These are phyloP conservation scores for Aspergillus candidus DNA, from an alignment of 2,329 filamentous ascomycete genomes.

Conservation along the genomic window DNA sequence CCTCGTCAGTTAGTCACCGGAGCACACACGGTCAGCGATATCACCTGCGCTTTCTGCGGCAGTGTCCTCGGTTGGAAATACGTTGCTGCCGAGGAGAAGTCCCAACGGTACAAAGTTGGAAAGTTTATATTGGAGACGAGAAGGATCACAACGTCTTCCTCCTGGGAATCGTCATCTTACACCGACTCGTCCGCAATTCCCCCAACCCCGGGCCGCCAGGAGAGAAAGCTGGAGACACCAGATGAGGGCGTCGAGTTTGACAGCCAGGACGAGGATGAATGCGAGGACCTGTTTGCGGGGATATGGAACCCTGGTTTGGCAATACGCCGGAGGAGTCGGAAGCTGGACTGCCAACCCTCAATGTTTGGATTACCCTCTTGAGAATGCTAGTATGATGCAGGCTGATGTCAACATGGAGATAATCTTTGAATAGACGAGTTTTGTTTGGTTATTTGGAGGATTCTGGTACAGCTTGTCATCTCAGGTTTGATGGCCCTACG, in stretches of 20 bases:
- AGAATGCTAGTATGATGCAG: neutral
- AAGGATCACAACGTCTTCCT: constrained; percentile 44
- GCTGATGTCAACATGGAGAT: neutral
- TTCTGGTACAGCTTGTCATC: too few relatives aligned
- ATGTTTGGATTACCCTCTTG: constrained; percentile 19
- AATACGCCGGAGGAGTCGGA: constrained; percentile 38
- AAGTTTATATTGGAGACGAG: constrained; percentile 61
- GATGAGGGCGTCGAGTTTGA: constrained; percentile 51
- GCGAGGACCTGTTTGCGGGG: constrained; percentile 58
- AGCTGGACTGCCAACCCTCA: constrained; percentile 22
- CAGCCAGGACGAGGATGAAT: constrained; percentile 61
- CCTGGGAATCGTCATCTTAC: constrained; percentile 45
- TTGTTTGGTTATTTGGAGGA: too few relatives aligned
- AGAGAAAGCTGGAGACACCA: constrained; percentile 9
- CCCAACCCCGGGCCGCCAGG: neutral
- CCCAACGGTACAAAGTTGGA: constrained; percentile 59
- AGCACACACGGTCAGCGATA: constrained; percentile 56
- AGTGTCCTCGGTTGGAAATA: constrained; percentile 60
- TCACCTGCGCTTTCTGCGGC: constrained; percentile 52
- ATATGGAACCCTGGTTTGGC: constrained; percentile 55
- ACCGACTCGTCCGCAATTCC: constrained; percentile 2
- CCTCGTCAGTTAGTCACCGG: constrained; percentile 57
- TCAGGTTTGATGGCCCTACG: too few relatives aligned
- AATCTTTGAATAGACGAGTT: neutral
- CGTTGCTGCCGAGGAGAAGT: constrained; percentile 55